These are phyloP conservation scores for Puccinia coronata DNA, from an alignment of 1,284 basidiomycete genomes.

Conservation along the genomic window DNA sequence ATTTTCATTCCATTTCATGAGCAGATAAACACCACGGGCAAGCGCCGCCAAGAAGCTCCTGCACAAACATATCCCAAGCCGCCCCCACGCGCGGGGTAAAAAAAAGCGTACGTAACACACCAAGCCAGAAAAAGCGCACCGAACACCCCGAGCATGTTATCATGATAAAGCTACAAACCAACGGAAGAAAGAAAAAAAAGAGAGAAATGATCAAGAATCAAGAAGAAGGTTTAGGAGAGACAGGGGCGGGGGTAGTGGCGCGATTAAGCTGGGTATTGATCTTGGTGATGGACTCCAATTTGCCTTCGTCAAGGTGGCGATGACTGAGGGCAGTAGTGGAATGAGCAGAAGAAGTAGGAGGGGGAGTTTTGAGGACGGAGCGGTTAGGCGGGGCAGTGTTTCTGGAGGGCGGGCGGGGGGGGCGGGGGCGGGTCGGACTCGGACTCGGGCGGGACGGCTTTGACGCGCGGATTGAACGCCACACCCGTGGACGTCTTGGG, in stretches of 20 bases:
- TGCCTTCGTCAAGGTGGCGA: not conserved
- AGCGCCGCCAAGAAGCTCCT: too few species aligned
- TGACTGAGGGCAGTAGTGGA: not conserved
- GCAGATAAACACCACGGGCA: too few species aligned
- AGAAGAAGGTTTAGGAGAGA: too few species aligned
- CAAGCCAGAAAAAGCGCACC: too few species aligned
- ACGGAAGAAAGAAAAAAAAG: too few species aligned
- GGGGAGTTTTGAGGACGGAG: slow-evolving; percentile 35
- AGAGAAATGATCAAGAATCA: too few species aligned
- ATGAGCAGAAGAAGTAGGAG: not conserved
- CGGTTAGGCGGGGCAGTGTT: not conserved
- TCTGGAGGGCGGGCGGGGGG: slow-evolving; percentile 3
- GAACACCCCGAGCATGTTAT: too few species aligned
- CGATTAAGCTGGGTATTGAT: slow-evolving; percentile 40
- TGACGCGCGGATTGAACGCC: slow-evolving; percentile 34
- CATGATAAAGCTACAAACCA: too few species aligned
- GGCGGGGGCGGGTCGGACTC: slow-evolving; percentile 3
- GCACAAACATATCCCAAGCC: too few species aligned
- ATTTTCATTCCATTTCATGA: too few species aligned
- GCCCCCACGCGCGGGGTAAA: too few species aligned
- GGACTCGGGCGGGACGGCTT: slow-evolving; percentile 28
- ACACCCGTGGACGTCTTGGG: not conserved
- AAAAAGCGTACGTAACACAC: too few species aligned
- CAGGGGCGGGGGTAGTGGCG: slow-evolving; percentile 18
- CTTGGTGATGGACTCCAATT: slow-evolving; percentile 33